Conservation (phyloP, 1,139 yeast genomes). For the Taphrina confusa region DNA sequence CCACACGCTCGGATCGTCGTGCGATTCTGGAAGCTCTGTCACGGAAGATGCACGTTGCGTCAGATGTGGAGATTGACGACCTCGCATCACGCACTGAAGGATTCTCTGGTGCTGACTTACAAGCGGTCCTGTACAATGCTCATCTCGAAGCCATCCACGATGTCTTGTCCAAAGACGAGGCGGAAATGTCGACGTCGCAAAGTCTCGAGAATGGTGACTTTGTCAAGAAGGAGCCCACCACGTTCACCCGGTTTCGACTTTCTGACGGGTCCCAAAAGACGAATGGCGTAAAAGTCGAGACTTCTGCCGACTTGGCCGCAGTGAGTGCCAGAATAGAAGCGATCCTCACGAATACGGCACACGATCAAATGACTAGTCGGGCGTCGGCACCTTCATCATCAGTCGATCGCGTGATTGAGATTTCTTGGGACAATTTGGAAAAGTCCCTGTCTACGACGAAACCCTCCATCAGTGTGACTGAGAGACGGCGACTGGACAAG, state of each 20-base stretch:
- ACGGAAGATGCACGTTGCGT: conserved; percentile 49
- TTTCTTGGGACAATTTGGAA: conserved; percentile 59
- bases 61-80: conserved; percentile 56
- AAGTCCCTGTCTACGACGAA: conserved; percentile 73
- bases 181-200: not conserved
- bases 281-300: not conserved
- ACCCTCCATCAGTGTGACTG: conserved; percentile 79
- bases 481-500: conserved; percentile 59
- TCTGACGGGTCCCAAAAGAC: not conserved
- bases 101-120: conserved; percentile 92
- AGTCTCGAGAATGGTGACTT: not conserved
- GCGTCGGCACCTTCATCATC: no score
- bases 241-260: conserved; percentile 21
- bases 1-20: conserved; percentile 65
- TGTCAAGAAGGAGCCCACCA: not conserved
- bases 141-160: conserved; percentile 88
- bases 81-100: conserved; percentile 70
- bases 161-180: conserved; percentile 52
- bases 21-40: conserved; percentile 69
- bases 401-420: conserved; percentile 47
- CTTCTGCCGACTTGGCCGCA: conserved; percentile 23
- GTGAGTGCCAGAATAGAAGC: conserved; percentile 30
- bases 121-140: conserved; percentile 89
- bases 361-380: not conserved
- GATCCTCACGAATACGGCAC: conserved; percentile 19